phyloP scores from a whole-genome alignment of 805 yeast genomes.

The Hanseniaspora mollemarum region DNA sequence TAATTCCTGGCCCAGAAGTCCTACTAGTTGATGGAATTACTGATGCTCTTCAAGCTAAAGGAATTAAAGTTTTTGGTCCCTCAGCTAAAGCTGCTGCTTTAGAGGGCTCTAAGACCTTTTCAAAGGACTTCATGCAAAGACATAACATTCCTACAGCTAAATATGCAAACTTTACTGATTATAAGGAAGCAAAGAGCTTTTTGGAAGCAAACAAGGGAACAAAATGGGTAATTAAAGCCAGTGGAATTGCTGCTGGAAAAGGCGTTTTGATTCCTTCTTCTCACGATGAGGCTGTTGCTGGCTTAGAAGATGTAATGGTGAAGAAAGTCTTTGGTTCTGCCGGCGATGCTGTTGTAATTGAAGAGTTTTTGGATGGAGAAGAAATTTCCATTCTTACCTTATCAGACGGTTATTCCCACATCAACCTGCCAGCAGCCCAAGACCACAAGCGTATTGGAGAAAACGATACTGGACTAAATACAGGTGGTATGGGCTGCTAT shows the following conservation, averaged over 20 bases:
- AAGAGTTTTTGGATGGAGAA: conserved; percentile 92
- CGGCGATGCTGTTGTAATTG: conserved; percentile 89
- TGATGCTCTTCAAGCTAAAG: conserved; percentile 46
- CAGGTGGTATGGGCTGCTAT: conserved; percentile 99
- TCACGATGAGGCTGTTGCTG: conserved; percentile 73
- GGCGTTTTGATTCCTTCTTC: conserved; percentile 88
- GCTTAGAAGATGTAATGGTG: conserved; percentile 80
- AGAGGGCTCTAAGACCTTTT: conserved; percentile 95
- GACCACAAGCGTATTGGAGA: conserved; percentile 94
- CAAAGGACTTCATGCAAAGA: conserved; percentile 85
- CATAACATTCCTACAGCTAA: conserved; percentile 91
- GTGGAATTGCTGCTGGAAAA: conserved; percentile 97
- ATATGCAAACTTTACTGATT: conserved; percentile 70
- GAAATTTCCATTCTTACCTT: conserved; percentile 87
- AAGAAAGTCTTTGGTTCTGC: conserved; percentile 82
- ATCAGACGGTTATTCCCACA: conserved; percentile 84
- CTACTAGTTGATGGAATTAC: conserved; percentile 92
- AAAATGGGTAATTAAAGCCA: conserved; percentile 86
- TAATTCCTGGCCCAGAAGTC: conserved; percentile 98
- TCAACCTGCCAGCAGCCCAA: conserved; percentile 92
- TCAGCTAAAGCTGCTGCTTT: conserved; percentile 74
- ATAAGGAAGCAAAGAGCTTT: conserved; percentile 62
- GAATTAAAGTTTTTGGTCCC: conserved; percentile 97
- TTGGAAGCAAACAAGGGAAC: conserved; percentile 44
- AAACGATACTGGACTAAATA: conserved; percentile 86